Base-by-base conservation (phyloP, 108 stramenopile genomes). In the Cyclostephanos invisitatus region DNA sequence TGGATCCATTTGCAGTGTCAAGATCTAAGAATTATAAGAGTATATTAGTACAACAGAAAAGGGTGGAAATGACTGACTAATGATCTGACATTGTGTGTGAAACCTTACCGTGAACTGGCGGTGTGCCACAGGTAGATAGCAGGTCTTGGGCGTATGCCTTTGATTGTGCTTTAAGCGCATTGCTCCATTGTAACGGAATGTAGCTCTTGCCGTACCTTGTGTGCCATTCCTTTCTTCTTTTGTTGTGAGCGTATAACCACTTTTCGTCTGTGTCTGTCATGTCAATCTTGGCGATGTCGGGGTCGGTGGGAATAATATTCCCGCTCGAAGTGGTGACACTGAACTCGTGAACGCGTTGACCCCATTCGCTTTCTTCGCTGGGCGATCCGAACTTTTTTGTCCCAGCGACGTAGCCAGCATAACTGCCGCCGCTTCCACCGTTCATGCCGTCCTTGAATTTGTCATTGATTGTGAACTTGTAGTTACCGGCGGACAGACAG, bases 361-460 rank as follows among this genome's bases (percentile, higher is more conserved):
- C 55, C 73, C 73, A 74, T 47, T 74, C 57, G 10, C 55, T 54
- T 29, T 65, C 55, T 2, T 44, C 64, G 18, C 12, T 37, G 15
- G 73, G 73, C 25, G 64, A 65, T 46, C 55, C 8, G 60, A 73
- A 73, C 46, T 36, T 35, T 48, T 54, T 25, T 5, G n/a, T 18
- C 6, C 72, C 64, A 58, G 57, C 73, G 10, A 74, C 28, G 14
- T 58, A 50, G 20, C 62, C 73, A 44, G 55, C 14, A 24, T 74
- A 66, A 20, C 56, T 57, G 7, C 73, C 73, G 11, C 73, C 64
- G n/a, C 15, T 14, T 24, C 40, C 54, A 49, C 62, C 57, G 42
- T 64, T 65, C 64, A 74, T 74, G 20, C 73, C 73, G 58, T 74
- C 73, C 40, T 65, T 73, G 64, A 73, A 73, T 53, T 51, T 42